These are phyloP conservation scores for Aureobasidium sp. DNA, from an alignment of 2,329 filamentous ascomycete genomes.

Conservation along the genomic window DNA sequence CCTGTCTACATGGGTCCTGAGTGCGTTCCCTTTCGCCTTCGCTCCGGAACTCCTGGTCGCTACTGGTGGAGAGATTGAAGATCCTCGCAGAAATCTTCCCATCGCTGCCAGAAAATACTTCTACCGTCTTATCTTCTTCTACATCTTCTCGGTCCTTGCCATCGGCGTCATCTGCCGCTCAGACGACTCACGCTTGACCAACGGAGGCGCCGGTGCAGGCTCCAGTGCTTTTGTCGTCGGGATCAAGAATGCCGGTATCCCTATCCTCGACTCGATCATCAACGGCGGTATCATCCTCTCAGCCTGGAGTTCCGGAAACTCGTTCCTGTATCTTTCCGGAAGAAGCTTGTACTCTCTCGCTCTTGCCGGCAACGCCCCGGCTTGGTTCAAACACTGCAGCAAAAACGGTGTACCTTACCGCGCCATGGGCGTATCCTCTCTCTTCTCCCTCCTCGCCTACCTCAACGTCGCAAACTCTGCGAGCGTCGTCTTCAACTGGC, in stretches of 20 bases:
- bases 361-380: slow-evolving; percentile 57
- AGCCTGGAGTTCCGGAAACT: slow-evolving; percentile 50
- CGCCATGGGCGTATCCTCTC: slow-evolving; percentile 38
- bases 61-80: slow-evolving; percentile 51
- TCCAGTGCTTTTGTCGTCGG: slow-evolving; percentile 46
- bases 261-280: slow-evolving; percentile 57
- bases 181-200: slow-evolving; percentile 44
- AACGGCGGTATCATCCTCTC: slow-evolving; percentile 62
- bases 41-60: slow-evolving; percentile 51
- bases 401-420: slow-evolving; percentile 51
- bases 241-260: slow-evolving; percentile 45
- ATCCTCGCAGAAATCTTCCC: slow-evolving; percentile 52
- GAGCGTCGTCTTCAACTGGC: slow-evolving; percentile 56
- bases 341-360: slow-evolving; percentile 48
- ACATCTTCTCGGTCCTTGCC: slow-evolving; percentile 50
- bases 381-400: slow-evolving; percentile 53
- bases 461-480: slow-evolving; percentile 41
- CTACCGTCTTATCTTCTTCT: slow-evolving; percentile 57
- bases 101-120: slow-evolving; percentile 54
- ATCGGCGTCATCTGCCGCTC: slow-evolving; percentile 55
- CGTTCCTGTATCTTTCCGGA: slow-evolving; percentile 45
- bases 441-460: slow-evolving; percentile 44
- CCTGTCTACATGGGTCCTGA: slow-evolving; percentile 45
- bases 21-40: slow-evolving; percentile 50
- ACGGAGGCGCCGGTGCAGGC: slow-evolving; percentile 47